Base-by-base conservation (phyloP, 139 green algal genomes). In the Zygnema cylindricum region DNA sequence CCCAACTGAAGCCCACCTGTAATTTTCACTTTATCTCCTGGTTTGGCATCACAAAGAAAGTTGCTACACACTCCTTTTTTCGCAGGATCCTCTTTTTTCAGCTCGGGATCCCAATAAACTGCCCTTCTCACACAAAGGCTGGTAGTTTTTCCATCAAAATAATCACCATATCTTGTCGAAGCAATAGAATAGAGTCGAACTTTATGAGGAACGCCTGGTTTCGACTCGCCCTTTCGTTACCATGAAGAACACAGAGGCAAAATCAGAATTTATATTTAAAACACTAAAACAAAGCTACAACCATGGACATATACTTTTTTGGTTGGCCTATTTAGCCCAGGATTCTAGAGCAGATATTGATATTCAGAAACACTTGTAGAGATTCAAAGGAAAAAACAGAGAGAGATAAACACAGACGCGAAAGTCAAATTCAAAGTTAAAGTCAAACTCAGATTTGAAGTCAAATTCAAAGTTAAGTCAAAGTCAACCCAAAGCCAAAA, bases 61-160 rank as follows among this genome's bases (percentile, higher is more conserved):
- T 99, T 99, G 86, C 96, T 98, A 96, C 97, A 99, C 92, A 99
- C 96, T 82, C 97, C 97, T 94, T 98, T 97, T 93, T 99, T 99
- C 79, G 95, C 95, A 32, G 96, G 96, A 93, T 99, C 97, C 92
- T 99, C 96, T 81, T 94, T 94, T 84, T 94, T 94, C 25, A 91
- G 96, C 94, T 98, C 96, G 0, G 96, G 94, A 94, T 96, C 92
- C 77, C 85, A 94, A 94, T 98, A 99, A 33, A 94, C 95, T 40
- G 97, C 97, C 76, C 97, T 96, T 90, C 97, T 95, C 49, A 99
- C 97, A 91, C 97, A 99, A 87, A 99, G 95, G 32, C 94, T 96
- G 79, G 97, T 95, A 82, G 97, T 99, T 83, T 96, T 93, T 89
- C 97, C 97, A 86, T 99, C 97, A 43, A 97, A 99, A 71, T 79